Base-by-base conservation (phyloP, 2,329 filamentous ascomycete species). In the Camptophora hylomeconis region DNA sequence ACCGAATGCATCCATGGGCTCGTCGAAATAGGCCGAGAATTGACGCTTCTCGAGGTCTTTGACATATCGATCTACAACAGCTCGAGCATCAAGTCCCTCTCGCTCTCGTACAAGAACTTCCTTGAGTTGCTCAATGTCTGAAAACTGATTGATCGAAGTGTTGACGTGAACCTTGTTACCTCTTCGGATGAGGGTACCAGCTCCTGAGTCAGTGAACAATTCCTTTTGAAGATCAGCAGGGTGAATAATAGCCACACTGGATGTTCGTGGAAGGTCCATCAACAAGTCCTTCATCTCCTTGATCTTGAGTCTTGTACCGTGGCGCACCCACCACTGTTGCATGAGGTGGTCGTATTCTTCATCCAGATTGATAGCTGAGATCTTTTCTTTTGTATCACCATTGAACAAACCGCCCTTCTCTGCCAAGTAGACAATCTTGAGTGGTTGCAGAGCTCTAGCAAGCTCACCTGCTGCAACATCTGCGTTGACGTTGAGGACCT, bases 401-500 rank as follows among this genome's bases (percentile, higher is more conserved):
- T 95, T 83, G 59, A 93, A 92, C 18, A 98, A 62, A 5, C 87
- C 89, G 27, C 89, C 89, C 68, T 95, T 95, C 62, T 98, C 89
- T 4, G 84, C 92, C n/a, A 95, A 68, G 54, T 94, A 98, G 36
- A 98, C 86, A 37, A 95, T 87, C 72, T 98, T 98, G 47, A 95
- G 63, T 15, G 89, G 89, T 57, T 95, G 77, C 30, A 98, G 65
- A 32, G 80, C 74, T 36, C 82, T 76, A 14, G 89, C 87, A 37
- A 98, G 67, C 60, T 94, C 87, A 41, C 86, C 86, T 17, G 89
- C 89, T 19, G 87, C 87, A 37, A 94, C 87, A 56, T 98, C 89
- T 19, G 89, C 89, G 49, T 98, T 98, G 53, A 98, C 89, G 50
- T 98, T 98, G 40, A 98, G 68, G 28, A 95, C 75, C 54, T 87